Base-by-base conservation (phyloP, 768 basidiomycete genomes). In the Lanmaoa pseudosensibilis region DNA sequence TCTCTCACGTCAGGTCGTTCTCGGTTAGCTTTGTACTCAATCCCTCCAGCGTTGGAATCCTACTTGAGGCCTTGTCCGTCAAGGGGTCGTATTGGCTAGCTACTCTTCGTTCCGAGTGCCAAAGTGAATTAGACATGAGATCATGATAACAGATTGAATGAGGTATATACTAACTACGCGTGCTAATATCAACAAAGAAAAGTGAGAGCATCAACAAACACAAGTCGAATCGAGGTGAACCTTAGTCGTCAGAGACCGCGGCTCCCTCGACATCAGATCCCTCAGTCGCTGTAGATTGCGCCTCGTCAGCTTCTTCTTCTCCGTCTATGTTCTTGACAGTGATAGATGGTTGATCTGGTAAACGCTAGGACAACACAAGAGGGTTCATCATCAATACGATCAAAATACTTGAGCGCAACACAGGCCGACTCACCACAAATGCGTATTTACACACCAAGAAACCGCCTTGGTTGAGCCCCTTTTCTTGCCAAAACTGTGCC, bases 401-500 rank as follows among this genome's bases (percentile, higher is more conserved):
- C 8, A 21, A 39, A 12, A 21, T 1, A 7, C 2, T 21, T 2
- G 27, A 45, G 10, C n/a, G 13, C 25, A 30, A 21, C 16, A 9
- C 27, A 2, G 32, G 44, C 12, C 37, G 2, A 65, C 78, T 56
- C 50, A 92, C 91, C 74, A 88, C 85, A 69, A 97, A 90, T 0
- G 86, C 84, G 65, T 82, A 94, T 69, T 92, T 90, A 76, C 94
- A 96, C 25, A 97, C 92, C 36, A 85, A 75, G 67, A 81, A 87
- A 1, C 90, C 89, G 38, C 83, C 77, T 0, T 78, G 69, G 62
- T 88, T 87, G 40, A 87, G 66, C 0, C 94, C 93, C 57, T 74
- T 76, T 59, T 87, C 90, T 70, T 80, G 80, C 90, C 89, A 92
- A 5, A 84, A 86, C 85, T 90, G 60, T 8, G 36, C 8, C 10